These are phyloP conservation scores for Kazachstania kunashirensis DNA, from an alignment of 805 yeast genomes.

Conservation along the genomic window DNA sequence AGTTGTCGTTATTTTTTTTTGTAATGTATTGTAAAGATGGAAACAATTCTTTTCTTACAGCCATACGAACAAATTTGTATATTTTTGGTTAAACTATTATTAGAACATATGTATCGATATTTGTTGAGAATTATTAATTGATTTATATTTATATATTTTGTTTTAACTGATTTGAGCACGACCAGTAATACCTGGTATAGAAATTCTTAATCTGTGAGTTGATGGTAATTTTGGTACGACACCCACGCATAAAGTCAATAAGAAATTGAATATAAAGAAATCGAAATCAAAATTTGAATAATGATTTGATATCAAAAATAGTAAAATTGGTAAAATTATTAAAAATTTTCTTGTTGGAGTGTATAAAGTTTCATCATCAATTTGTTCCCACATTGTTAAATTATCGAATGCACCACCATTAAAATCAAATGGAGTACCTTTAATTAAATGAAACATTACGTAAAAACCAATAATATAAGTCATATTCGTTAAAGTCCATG, in stretches of 20 bases:
- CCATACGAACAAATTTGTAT: no score
- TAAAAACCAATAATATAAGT: slow-evolving; percentile 87
- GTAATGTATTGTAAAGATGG: background rate
- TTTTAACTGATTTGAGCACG: slow-evolving; percentile 29
- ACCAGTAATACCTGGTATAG: slow-evolving; percentile 40
- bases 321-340: slow-evolving; percentile 82
- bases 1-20: slow-evolving; percentile 30
- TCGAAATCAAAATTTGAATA: slow-evolving; percentile 77
- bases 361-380: slow-evolving; percentile 88
- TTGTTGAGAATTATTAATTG: no score
- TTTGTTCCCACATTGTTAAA: slow-evolving; percentile 98
- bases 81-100: no score
- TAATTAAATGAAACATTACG: slow-evolving; percentile 92
- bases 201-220: slow-evolving; percentile 67
- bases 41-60: no score
- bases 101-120: no score
- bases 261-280: slow-evolving; percentile 66
- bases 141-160: background rate
- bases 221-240: slow-evolving; percentile 87
- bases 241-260: slow-evolving; percentile 68
- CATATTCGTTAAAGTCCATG: slow-evolving; percentile 89
- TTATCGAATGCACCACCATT: slow-evolving; percentile 94
- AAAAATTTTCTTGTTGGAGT: slow-evolving; percentile 93
- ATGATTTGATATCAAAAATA: slow-evolving; percentile 81
- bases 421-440: slow-evolving; percentile 96